A percentile compares a stretch with the other conserved stretches of the same genome.
Conservation (phyloP, 2,329 filamentous ascomycete genomes). For the Sporothrix dimorphospora region DNA sequence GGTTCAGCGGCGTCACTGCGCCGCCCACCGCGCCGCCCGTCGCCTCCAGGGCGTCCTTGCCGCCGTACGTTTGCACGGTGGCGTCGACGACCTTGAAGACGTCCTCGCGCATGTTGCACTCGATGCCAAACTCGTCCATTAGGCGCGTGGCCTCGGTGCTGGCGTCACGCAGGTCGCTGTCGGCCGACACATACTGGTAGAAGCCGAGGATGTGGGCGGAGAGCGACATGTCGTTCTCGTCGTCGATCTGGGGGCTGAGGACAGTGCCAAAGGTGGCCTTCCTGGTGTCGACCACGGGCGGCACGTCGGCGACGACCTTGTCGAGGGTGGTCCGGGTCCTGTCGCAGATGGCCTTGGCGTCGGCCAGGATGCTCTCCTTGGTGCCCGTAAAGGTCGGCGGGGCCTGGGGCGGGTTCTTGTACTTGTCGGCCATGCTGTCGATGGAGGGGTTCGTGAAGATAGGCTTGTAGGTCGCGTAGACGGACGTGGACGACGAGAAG, state of each 20-base stretch:
- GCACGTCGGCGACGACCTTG: constrained; percentile 65
- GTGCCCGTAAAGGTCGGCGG: constrained; percentile 79
- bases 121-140: constrained; percentile 76
- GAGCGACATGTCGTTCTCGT: constrained; percentile 67
- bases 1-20: constrained; percentile 55
- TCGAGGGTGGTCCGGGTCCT: constrained; percentile 66
- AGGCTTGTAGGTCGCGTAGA: constrained; percentile 42
- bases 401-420: constrained; percentile 74
- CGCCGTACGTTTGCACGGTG: constrained; percentile 54
- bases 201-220: constrained; percentile 71
- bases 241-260: constrained; percentile 68
- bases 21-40: constrained; percentile 37
- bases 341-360: constrained; percentile 68
- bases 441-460: constrained; percentile 52
- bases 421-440: constrained; percentile 66
- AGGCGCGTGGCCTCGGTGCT: constrained; percentile 76
- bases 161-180: constrained; percentile 71
- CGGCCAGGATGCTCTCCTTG: constrained; percentile 66
- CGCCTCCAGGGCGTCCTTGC: constrained; percentile 51
- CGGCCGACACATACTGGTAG: constrained; percentile 76
- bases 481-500: constrained; percentile 35
- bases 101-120: constrained; percentile 80
- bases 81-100: constrained; percentile 70
- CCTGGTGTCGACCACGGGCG: constrained; percentile 51
- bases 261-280: constrained; percentile 60